Percentiles rank a stretch among this genome's conserved stretches.
phyloP scores from a whole-genome alignment of 23 red algal species.

The Gracilariopsis chorda region DNA sequence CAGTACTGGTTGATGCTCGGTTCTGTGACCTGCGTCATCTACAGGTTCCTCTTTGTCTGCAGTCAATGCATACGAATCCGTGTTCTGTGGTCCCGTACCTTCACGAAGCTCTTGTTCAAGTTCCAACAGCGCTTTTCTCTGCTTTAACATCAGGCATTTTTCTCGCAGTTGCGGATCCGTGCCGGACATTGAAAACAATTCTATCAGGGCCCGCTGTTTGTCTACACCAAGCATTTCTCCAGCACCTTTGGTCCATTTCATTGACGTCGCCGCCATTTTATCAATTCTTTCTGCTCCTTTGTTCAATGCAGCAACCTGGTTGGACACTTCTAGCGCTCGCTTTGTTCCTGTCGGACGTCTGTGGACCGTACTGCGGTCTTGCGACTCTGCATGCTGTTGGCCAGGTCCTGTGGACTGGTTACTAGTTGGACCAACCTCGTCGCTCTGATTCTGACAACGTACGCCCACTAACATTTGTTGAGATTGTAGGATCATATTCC shows the following conservation, averaged over 20 bases:
- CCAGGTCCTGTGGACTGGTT: background rate
- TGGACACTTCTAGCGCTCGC: background rate
- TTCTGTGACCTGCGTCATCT: no score
- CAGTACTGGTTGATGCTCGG: no score
- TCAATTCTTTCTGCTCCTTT: conserved; percentile 25
- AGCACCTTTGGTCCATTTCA: conserved; percentile 2
- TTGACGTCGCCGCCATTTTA: background rate
- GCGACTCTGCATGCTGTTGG: background rate
- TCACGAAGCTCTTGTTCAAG: background rate
- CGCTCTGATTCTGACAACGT: background rate
- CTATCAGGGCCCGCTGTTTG: background rate
- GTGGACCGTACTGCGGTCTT: no score
- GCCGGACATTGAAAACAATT: conserved; percentile 15
- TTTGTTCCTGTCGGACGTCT: conserved; percentile 1
- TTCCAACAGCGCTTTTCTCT: background rate
- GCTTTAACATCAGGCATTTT: background rate
- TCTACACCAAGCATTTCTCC: background rate
- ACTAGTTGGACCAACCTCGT: background rate
- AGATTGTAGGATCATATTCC: background rate
- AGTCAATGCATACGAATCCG: no score
- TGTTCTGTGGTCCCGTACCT: background rate
- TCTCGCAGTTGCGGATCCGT: background rate
- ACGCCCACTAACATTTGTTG: background rate
- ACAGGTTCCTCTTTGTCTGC: no score
- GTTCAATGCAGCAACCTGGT: background rate